Conservation (phyloP, 495 filamentous ascomycete genomes). For the Trichoderma erinaceum region DNA sequence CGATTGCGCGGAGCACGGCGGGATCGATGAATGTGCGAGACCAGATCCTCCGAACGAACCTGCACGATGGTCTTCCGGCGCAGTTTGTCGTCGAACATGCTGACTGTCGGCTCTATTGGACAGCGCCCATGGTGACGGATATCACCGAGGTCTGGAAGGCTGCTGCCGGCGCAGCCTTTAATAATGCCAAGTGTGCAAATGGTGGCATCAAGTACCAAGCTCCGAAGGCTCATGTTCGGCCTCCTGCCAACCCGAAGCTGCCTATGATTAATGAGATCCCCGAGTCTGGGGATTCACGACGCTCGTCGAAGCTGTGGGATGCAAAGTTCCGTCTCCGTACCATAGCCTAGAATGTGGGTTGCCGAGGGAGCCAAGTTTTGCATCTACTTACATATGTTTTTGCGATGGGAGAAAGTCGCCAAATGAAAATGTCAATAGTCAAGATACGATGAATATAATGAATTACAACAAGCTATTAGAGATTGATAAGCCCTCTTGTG, state of each 20-base stretch:
- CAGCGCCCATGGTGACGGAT: slow-evolving; percentile 42
- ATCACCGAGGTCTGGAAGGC: slow-evolving; percentile 44
- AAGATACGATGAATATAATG: no score
- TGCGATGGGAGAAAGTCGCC: no score
- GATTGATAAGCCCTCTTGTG: no score
- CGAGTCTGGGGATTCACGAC: neutral
- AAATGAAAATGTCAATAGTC: no score
- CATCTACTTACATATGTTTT: no score
- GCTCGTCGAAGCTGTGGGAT: neutral
- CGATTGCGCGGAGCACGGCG: slow-evolving; percentile 23
- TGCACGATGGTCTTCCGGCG: slow-evolving; percentile 35
- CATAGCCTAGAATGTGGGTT: neutral
- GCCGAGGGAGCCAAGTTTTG: no score
- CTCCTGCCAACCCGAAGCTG: neutral
- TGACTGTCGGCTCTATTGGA: slow-evolving; percentile 51
- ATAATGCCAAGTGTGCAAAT: neutral
- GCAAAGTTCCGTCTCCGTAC: neutral
- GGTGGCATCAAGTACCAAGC: neutral
- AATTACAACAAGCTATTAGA: no score
- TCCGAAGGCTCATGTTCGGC: neutral
- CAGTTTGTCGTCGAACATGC: slow-evolving; percentile 51
- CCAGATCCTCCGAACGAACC: slow-evolving; percentile 30
- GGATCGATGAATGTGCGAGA: slow-evolving; percentile 38
- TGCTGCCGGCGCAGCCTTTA: slow-evolving; percentile 31
- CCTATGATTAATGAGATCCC: neutral